These are phyloP conservation scores for Mycena metata DNA, from an alignment of 768 basidiomycete species.

Conservation along the genomic window DNA sequence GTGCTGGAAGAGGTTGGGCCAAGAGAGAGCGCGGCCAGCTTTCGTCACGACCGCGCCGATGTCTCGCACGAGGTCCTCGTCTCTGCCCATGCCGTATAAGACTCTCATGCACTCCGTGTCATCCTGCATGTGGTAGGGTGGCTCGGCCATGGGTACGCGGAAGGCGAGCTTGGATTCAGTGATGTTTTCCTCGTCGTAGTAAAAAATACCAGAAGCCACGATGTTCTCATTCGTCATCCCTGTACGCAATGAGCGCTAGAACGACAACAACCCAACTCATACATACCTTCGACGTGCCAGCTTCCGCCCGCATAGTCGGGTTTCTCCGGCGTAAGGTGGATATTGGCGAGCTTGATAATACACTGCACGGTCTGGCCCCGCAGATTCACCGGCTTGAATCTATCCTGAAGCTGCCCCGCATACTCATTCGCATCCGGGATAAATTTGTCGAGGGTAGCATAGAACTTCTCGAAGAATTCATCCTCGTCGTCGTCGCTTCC, in stretches of 20 bases:
- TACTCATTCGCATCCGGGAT: conserved; percentile 26
- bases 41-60: conserved; percentile 47
- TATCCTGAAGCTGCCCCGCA: conserved; percentile 14
- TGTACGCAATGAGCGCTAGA: not conserved
- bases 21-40: conserved; percentile 49
- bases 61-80: conserved; percentile 36
- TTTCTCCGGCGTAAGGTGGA: conserved; percentile 39
- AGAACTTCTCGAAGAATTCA: conserved; percentile 19
- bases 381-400: conserved; percentile 24
- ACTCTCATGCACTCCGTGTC: conserved; percentile 32
- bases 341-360: conserved; percentile 40
- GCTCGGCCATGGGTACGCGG: conserved; percentile 33
- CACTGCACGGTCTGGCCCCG: conserved; percentile 36
- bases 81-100: conserved; percentile 30
- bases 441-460: not conserved
- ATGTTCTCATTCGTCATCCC: conserved; percentile 41
- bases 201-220: conserved; percentile 39
- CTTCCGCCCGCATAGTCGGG: conserved; percentile 38
- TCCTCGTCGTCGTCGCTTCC: conserved; percentile 33
- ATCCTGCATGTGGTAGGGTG: conserved; percentile 32
- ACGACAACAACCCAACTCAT: not conserved
- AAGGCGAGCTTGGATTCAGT: conserved; percentile 29
- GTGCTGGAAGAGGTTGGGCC: conserved; percentile 57
- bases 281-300: conserved; percentile 43
- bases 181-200: conserved; percentile 41